A percentile compares a stretch with the other conserved stretches of the same genome.
These are phyloP conservation scores for Pichia sporocuriosa DNA, from an alignment of 805 yeast species.

Conservation along the genomic window DNA sequence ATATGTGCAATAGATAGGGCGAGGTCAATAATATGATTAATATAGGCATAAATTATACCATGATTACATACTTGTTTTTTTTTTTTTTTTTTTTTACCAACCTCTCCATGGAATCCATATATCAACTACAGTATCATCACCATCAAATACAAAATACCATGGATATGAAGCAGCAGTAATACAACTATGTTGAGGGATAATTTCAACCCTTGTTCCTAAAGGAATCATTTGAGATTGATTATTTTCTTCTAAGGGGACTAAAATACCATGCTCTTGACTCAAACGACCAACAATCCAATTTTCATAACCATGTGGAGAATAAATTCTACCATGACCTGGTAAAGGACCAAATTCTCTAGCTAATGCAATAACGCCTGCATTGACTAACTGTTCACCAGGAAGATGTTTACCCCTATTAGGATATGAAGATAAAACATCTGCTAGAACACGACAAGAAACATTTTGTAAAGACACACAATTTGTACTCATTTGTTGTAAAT, in stretches of 20 bases:
- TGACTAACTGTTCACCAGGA: slow-evolving; percentile 58
- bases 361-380: slow-evolving; percentile 68
- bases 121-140: slow-evolving; percentile 32
- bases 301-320: slow-evolving; percentile 34
- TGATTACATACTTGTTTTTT: no score
- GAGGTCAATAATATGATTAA: no score
- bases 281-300: slow-evolving; percentile 58
- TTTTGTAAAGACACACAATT: slow-evolving; percentile 41
- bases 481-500: slow-evolving; percentile 72
- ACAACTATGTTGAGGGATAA: slow-evolving; percentile 69
- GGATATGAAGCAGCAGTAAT: slow-evolving; percentile 60
- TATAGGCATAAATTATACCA: no score
- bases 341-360: slow-evolving; percentile 57
- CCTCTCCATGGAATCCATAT: slow-evolving; percentile 22
- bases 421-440: slow-evolving; percentile 54
- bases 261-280: slow-evolving; percentile 76
- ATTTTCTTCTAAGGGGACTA: slow-evolving; percentile 38
- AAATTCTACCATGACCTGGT: slow-evolving; percentile 49
- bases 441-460: slow-evolving; percentile 48
- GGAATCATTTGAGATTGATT: slow-evolving; percentile 36
- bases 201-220: slow-evolving; percentile 45
- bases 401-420: slow-evolving; percentile 43
- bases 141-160: slow-evolving; percentile 50
- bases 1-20: no score
- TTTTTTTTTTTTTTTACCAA: no score